Evolutionary conservation across 176 grass and related monocot genomes (phyloP), one percentile per base, ranked within the genome.

Genomic region (Oryza longistaminata): DNA sequence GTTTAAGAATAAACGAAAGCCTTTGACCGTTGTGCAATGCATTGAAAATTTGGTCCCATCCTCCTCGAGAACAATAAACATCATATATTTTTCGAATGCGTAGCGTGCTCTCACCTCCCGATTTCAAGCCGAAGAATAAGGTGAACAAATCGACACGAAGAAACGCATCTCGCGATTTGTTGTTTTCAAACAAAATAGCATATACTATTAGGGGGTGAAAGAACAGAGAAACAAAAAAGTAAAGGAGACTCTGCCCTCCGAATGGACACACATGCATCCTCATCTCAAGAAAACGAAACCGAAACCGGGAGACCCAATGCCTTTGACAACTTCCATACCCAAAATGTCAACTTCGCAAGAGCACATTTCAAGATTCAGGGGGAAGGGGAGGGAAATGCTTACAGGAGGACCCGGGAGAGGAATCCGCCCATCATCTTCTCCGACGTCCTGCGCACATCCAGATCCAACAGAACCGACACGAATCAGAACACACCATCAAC

Each of bases 361-460:
- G 64, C 80, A 71, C 49, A 70, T 43, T 87, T 21, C 61, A 76
- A 91, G 85, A 80, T 91, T 91, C 53, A 58, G 50, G n/a, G n/a
- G 62, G 35, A 37, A 37, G 39, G 14, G 75, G 21, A 61, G 50
- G 19, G 50, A 37, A 46, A 17, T 11, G 43, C 91, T 97, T 90
- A 97, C 94, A 94, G 49, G 26, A 97, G 87, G 39, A 90, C 78
- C 86, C 92, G 88, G 80, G 94, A 91, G 88, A 97, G 70, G 85
- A 97, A 94, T 34, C 90, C 90, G 79, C 92, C 94, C 79, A 97
- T 94, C 94, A 97, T 95, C 33, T 71, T 94, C 3, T 55, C 73
- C 72, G 68, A 43, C 42, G 49, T 66, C 7, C 85, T 87, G 82
- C 73, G 43, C 82, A 31, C 81, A 87, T 43, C 64, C 80, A 89